Percentiles rank a stretch among this genome's conserved stretches.
Evolutionary conservation across 2,329 filamentous ascomycete genomes (phyloP).

Genomic region (Alternaria incomplexa): DNA sequence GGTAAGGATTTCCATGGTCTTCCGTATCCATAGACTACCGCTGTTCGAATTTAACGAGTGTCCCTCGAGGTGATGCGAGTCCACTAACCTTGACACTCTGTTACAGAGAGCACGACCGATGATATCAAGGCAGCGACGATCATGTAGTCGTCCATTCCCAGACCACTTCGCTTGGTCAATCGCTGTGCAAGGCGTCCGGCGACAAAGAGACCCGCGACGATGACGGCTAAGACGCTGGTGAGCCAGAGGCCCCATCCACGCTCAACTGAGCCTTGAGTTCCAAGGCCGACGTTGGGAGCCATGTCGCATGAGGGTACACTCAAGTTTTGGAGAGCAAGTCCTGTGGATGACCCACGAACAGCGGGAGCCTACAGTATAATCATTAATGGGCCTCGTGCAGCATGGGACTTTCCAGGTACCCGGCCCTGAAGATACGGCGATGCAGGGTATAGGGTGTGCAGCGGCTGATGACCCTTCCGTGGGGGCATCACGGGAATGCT

Average conservation of each 20-base stretch:
- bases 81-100: slow-evolving; percentile 31
- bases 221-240: slow-evolving; percentile 27
- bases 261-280: slow-evolving; percentile 26
- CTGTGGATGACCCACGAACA: neutral
- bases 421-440: neutral
- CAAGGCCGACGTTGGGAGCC: slow-evolving; percentile 30
- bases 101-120: slow-evolving; percentile 26
- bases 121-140: slow-evolving; percentile 27
- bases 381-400: neutral
- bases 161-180: slow-evolving; percentile 19
- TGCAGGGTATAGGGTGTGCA: neutral
- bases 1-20: slow-evolving; percentile 22
- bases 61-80: neutral
- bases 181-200: slow-evolving; percentile 24
- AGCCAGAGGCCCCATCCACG: slow-evolving; percentile 32
- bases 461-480: neutral
- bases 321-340: neutral
- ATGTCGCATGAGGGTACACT: slow-evolving; percentile 13
- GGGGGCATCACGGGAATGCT: neutral
- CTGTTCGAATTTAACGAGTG: slow-evolving; percentile 9
- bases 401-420: neutral
- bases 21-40: slow-evolving; percentile 32
- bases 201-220: slow-evolving; percentile 25
- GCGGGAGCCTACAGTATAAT: slow-evolving; percentile 2
- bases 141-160: slow-evolving; percentile 31